Evolutionary conservation across 805 yeast species (phyloP).

Genomic region (Saccharomyces paradoxus): DNA sequence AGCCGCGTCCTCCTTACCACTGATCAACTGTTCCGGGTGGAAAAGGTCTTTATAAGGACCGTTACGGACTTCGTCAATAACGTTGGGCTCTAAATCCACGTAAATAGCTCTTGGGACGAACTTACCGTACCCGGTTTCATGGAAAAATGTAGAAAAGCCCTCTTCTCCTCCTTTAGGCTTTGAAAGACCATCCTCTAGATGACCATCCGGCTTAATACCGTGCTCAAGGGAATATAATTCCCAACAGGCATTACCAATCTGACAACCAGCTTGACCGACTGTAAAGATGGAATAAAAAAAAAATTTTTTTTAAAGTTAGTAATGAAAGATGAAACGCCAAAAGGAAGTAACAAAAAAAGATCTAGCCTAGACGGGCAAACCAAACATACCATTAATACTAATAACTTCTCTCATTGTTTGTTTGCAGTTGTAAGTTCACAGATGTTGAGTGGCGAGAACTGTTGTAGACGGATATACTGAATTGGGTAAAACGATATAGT

Average conservation of each 20-base stretch:
- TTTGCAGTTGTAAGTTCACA: neutral
- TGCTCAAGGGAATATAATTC: conserved; percentile 91
- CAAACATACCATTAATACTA: conserved; percentile 67
- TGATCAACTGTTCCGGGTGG: conserved; percentile 91
- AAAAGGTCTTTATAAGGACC: conserved; percentile 80
- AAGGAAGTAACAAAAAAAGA: neutral
- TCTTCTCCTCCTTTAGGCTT: conserved; percentile 87
- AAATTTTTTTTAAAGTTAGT: neutral
- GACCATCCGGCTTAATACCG: conserved; percentile 91
- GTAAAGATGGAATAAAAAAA: conserved; percentile 2
- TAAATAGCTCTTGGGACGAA: conserved; percentile 92
- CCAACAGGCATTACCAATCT: conserved; percentile 97
- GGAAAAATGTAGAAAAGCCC: conserved; percentile 86
- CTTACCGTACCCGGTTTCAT: conserved; percentile 87
- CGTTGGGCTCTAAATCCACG: conserved; percentile 93
- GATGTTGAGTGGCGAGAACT: neutral
- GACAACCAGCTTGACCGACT: conserved; percentile 84
- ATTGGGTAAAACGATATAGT: neutral
- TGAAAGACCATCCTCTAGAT: conserved; percentile 54
- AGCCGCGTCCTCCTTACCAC: conserved; percentile 96
- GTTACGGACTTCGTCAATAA: conserved; percentile 87
- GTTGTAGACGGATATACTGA: neutral
- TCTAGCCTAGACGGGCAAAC: neutral
- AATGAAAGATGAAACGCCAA: neutral
- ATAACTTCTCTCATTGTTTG: conserved; percentile 71